Conservation (phyloP, 148 eudicot species). For the Rheum nobile region DNA sequence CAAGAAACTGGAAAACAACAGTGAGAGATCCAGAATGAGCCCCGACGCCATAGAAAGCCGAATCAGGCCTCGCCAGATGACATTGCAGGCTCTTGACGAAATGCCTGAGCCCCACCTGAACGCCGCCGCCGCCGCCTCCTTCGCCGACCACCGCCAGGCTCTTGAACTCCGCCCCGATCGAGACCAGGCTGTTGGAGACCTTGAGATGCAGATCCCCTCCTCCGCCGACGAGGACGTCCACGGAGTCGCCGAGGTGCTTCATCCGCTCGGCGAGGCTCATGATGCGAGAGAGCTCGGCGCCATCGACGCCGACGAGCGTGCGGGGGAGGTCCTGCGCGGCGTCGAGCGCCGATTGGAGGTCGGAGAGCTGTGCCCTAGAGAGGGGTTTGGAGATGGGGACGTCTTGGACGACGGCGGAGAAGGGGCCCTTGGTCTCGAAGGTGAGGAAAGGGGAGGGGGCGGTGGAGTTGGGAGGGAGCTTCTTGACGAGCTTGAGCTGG, state of each 20-base stretch:
- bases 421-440: conserved; percentile 69
- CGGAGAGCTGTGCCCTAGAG: conserved; percentile 55
- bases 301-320: conserved; percentile 50
- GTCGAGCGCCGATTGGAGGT: conserved; percentile 66
- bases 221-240: conserved; percentile 45
- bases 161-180: conserved; percentile 76
- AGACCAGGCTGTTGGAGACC: conserved; percentile 54
- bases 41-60: conserved; percentile 78
- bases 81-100: conserved; percentile 74
- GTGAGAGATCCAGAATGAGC: conserved; percentile 61
- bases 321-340: conserved; percentile 66
- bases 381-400: conserved; percentile 90
- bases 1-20: conserved; percentile 79
- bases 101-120: conserved; percentile 85
- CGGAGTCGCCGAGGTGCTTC: conserved; percentile 78
- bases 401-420: conserved; percentile 84
- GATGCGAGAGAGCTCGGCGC: conserved; percentile 39
- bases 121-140: conserved; percentile 39
- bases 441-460: conserved; percentile 67
- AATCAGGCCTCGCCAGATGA: conserved; percentile 82
- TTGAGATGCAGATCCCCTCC: conserved; percentile 72
- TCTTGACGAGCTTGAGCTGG: conserved; percentile 83
- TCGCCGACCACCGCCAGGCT: conserved; percentile 61
- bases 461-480: conserved; percentile 59
- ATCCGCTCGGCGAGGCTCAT: conserved; percentile 66